Percentiles rank a stretch among this genome's conserved stretches.
phyloP scores from a whole-genome alignment of 139 green algal genomes.

The Nannochloris sp. region DNA sequence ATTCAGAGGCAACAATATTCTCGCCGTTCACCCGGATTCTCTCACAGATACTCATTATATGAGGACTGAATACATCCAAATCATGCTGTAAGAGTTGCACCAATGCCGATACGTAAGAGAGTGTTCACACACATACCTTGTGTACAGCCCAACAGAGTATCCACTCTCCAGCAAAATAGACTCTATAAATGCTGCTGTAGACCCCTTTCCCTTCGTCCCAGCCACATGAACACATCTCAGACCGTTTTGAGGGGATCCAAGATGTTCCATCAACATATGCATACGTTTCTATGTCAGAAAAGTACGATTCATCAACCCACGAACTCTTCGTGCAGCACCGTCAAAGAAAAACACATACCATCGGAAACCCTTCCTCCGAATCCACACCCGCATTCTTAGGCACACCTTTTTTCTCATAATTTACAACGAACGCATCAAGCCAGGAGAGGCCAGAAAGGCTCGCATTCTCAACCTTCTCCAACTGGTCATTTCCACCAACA shows the following conservation, averaged over 20 bases:
- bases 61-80: constrained; percentile 37
- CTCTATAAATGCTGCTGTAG: constrained; percentile 51
- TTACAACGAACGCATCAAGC: constrained; percentile 17
- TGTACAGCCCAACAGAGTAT: constrained; percentile 64
- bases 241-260: constrained; percentile 52
- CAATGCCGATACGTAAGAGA: neutral
- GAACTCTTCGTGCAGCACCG: neutral
- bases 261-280: constrained; percentile 39
- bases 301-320: neutral
- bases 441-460: too few species aligned
- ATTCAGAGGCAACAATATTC: constrained; percentile 9
- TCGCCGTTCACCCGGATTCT: constrained; percentile 44
- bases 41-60: constrained; percentile 65
- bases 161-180: constrained; percentile 47
- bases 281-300: constrained; percentile 42
- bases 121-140: constrained; percentile 5
- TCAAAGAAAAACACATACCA: constrained; percentile 24
- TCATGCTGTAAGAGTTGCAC: too few species aligned
- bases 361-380: constrained; percentile 31
- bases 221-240: constrained; percentile 59
- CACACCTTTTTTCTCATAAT: constrained; percentile 62
- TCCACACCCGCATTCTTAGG: constrained; percentile 46
- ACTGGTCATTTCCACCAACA: too few species aligned
- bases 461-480: too few species aligned
- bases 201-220: constrained; percentile 89